phyloP scores from a whole-genome alignment of 169 alveolate species.

The Cryptosporidium xiaoi region DNA sequence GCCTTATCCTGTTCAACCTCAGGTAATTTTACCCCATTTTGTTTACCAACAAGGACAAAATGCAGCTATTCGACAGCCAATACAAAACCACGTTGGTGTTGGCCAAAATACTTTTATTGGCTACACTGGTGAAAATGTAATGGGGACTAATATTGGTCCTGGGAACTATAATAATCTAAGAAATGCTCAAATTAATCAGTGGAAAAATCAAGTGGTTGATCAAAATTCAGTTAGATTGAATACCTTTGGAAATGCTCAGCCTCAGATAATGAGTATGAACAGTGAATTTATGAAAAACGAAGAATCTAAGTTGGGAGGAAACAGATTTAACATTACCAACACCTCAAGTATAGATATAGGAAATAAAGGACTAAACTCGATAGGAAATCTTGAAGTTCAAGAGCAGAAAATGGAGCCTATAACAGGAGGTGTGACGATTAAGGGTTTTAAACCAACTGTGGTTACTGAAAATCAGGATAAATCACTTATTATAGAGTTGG shows the following conservation, averaged over 20 bases:
- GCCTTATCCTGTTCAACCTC: slow-evolving; percentile 46
- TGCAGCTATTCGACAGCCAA: too few relatives aligned
- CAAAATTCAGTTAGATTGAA: slow-evolving; percentile 20
- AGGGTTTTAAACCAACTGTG: slow-evolving; percentile 63
- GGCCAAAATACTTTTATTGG: slow-evolving; percentile 15
- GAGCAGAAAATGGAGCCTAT: not conserved
- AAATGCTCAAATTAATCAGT: slow-evolving; percentile 15
- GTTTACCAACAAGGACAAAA: slow-evolving; percentile 26
- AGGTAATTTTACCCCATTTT: slow-evolving; percentile 29
- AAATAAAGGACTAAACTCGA: not conserved
- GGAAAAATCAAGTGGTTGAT: not conserved
- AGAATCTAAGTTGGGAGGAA: not conserved
- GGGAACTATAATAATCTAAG: not conserved
- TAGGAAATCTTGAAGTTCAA: not conserved
- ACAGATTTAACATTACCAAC: not conserved
- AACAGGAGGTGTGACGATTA: slow-evolving; percentile 60
- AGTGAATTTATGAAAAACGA: not conserved
- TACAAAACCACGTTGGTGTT: slow-evolving; percentile 22
- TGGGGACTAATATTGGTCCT: not conserved
- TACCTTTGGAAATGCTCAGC: slow-evolving; percentile 17
- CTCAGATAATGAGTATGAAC: slow-evolving; percentile 8
- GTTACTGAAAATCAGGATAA: slow-evolving; percentile 53
- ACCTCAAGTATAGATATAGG: not conserved
- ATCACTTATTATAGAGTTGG: slow-evolving; percentile 40
- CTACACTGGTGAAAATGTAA: not conserved